Evolutionary conservation across 257 asterid genomes (phyloP).

Genomic region (Gentiana macrophylla): DNA sequence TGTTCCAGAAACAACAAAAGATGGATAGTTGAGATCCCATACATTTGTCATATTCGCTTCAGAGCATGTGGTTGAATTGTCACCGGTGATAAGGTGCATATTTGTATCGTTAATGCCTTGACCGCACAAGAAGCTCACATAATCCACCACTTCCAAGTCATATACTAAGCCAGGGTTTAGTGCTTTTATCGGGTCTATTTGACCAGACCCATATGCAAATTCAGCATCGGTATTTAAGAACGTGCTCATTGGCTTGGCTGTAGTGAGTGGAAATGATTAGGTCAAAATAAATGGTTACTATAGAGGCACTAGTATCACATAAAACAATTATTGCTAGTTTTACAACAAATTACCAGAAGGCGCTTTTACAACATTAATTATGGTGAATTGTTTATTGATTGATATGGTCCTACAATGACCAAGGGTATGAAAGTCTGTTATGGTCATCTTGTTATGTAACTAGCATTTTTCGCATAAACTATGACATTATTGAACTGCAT

Average conservation of each 20-base stretch:
- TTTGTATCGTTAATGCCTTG: conserved; percentile 48
- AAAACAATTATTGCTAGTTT: too few species aligned
- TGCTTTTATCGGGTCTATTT: conserved; percentile 52
- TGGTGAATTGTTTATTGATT: too few species aligned
- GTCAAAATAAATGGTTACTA: too few species aligned
- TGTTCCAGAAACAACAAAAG: conserved; percentile 30
- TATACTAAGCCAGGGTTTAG: conserved; percentile 49
- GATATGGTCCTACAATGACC: too few species aligned
- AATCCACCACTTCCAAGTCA: conserved; percentile 41
- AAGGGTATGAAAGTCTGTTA: too few species aligned
- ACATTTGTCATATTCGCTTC: conserved; percentile 29
- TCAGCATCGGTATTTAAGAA: conserved; percentile 34
- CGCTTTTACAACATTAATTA: too few species aligned
- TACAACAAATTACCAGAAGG: too few species aligned
- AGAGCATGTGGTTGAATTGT: conserved; percentile 32
- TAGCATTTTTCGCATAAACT: too few species aligned
- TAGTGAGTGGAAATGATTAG: not conserved
- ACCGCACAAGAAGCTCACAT: conserved; percentile 53
- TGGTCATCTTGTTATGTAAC: too few species aligned
- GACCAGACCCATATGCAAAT: conserved; percentile 69
- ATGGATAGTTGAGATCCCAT: conserved; percentile 56
- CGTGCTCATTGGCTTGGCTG: conserved; percentile 38
- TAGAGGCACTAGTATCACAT: too few species aligned
- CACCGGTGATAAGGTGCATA: conserved; percentile 40
- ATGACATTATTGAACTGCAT: too few species aligned